Percentiles rank a stretch among this genome's conserved stretches.
Evolutionary conservation across 768 basidiomycete species (phyloP).

Genomic region (Coprinopsis sp.): DNA sequence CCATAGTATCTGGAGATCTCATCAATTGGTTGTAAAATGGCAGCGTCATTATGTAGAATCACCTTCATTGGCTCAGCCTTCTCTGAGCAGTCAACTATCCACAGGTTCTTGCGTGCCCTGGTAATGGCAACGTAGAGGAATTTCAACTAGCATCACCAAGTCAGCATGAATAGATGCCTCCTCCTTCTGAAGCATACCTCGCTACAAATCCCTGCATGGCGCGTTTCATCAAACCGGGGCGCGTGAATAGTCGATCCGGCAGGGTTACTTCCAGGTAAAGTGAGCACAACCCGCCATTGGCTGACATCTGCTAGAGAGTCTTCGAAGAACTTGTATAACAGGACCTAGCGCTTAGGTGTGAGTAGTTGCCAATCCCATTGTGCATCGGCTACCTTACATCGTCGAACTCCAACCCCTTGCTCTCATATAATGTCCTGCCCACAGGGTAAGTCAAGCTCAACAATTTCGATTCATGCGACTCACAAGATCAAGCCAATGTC

Average conservation of each 20-base stretch:
- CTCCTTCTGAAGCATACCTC: slow-evolving; percentile 40
- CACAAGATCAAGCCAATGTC: slow-evolving; percentile 58
- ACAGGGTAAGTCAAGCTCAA: background rate
- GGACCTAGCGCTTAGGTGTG: slow-evolving; percentile 40
- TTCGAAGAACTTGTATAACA: slow-evolving; percentile 72
- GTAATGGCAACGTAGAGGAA: slow-evolving; percentile 69
- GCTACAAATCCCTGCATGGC: slow-evolving; percentile 52
- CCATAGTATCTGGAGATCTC: slow-evolving; percentile 45
- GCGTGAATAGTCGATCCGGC: slow-evolving; percentile 17
- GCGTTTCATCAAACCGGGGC: slow-evolving; percentile 45
- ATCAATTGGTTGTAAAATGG: background rate
- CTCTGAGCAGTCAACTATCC: slow-evolving; percentile 62
- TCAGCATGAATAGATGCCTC: background rate
- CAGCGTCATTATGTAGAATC: slow-evolving; percentile 23
- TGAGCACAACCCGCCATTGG: slow-evolving; percentile 60
- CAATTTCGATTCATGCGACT: slow-evolving; percentile 14
- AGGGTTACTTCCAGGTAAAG: slow-evolving; percentile 25
- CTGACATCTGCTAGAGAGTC: slow-evolving; percentile 48
- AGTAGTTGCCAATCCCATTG: background rate
- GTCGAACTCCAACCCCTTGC: slow-evolving; percentile 65
- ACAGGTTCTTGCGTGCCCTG: slow-evolving; percentile 61
- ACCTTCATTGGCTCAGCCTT: slow-evolving; percentile 60
- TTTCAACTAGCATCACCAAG: slow-evolving; percentile 43
- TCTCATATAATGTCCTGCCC: slow-evolving; percentile 52
- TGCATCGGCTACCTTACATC: too few species aligned